phyloP scores from a whole-genome alignment of 163 green algal genomes.

The Scenedesmus sp. region DNA sequence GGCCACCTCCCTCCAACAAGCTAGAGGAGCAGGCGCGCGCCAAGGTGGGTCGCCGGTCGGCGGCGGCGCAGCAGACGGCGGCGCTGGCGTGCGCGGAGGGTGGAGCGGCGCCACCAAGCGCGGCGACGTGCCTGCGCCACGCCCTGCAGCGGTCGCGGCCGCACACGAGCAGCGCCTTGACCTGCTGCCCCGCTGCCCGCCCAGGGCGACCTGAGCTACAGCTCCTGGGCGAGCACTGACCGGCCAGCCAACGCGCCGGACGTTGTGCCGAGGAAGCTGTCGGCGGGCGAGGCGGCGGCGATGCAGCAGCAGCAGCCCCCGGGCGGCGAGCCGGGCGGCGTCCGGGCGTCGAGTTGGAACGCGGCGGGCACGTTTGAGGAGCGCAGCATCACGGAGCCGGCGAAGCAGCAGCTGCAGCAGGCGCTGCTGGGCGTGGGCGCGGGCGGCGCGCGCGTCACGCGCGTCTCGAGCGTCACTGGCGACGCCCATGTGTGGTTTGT shows the following conservation, averaged over 20 bases:
- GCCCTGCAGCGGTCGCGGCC: no score
- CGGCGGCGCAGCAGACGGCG: no score
- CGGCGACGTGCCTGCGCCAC: no score
- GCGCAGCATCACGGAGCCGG: constrained; percentile 36
- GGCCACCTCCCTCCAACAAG: no score
- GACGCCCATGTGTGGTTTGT: constrained; percentile 49
- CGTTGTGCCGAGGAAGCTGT: constrained; percentile 21
- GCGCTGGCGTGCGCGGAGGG: no score
- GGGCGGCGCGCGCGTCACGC: neutral
- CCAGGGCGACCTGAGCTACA: constrained; percentile 41
- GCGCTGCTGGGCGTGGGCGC: neutral
- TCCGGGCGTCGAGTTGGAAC: no score
- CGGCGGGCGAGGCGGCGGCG: neutral
- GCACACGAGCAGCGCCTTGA: no score
- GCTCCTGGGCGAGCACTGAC: constrained; percentile 35
- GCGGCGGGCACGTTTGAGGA: constrained; percentile 47
- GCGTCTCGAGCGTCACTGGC: neutral
- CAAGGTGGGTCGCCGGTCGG: no score
- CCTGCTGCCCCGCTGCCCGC: neutral
- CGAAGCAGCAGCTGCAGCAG: constrained; percentile 13
- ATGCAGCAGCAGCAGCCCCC: neutral
- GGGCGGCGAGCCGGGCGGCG: neutral
- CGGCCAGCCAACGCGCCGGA: constrained; percentile 22
- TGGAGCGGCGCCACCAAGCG: no score
- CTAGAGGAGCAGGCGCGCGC: no score